Evolutionary conservation across 2,329 filamentous ascomycete genomes (phyloP).

Genomic region (Aspergillus latus): DNA sequence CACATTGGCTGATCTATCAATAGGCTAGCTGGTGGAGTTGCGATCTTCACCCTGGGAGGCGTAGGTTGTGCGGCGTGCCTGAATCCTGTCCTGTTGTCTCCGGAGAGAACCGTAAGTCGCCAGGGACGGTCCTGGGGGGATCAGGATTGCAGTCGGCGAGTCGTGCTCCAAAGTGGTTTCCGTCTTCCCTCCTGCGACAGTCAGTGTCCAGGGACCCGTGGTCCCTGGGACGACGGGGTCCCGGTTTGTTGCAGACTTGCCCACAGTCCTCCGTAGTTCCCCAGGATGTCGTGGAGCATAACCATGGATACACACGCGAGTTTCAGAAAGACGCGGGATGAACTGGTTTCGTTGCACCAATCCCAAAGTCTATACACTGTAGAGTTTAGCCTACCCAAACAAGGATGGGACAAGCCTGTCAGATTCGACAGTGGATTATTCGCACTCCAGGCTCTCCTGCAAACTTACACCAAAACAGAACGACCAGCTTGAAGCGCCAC

Average conservation of each 20-base stretch:
- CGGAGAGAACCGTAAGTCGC: not conserved
- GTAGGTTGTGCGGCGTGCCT: not conserved
- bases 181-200: not conserved
- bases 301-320: conserved; percentile 1
- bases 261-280: not conserved
- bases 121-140: not conserved
- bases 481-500: not conserved
- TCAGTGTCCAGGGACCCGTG: not conserved
- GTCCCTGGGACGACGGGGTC: not conserved
- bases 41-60: not conserved
- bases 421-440: not conserved
- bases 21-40: conserved; percentile 8
- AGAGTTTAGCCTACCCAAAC: not conserved
- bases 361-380: not conserved
- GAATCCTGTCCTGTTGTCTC: not conserved
- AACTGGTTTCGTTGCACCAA: not conserved
- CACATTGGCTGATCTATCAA: conserved; percentile 8
- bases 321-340: not conserved
- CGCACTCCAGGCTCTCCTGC: not conserved
- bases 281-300: not conserved
- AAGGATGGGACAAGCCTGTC: not conserved
- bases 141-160: not conserved
- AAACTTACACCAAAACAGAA: not conserved
- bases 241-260: not conserved
- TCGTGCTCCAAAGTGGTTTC: no score